Evolutionary conservation across 257 asterid species (phyloP), one percentile per base, ranked within the genome.

Genomic region (Lycium barbarum): DNA sequence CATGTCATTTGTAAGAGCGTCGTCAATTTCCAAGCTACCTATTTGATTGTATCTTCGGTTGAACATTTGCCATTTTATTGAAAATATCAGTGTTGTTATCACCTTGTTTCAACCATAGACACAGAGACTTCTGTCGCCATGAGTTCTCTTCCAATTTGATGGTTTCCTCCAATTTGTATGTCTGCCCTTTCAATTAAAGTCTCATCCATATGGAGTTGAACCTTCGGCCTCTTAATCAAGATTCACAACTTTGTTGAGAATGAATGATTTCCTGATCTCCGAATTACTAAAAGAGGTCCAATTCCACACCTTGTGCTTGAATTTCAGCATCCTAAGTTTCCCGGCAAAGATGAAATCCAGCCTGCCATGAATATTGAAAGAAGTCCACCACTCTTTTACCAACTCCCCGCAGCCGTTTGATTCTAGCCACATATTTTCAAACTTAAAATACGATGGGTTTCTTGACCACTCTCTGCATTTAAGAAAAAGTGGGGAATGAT

Each of bases 231-330:
- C 73, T 66, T 66, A 47, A 66, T 66, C 20, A 35, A 66, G 73
- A 38, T 66, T 66, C 73, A 66, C 2, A 66, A 35, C 35, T 13
- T 66, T 35, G 20, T 35, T 66, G 20, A 66, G 47, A 35, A 35
- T 66, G 47, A 66, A 66, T 33, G 47, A 13, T 66, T 66, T 66
- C 73, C 73, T 66, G 73, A 45, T 66, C 73, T 66, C 45, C 47
- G 33, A 66, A 66, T 66, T 66, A 66, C 73, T 11, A 66, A 33
- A 40, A 66, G 47, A 38, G 73, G 47, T 66, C 73, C 2, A 4
- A 33, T 35, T 12, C 73, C 20, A 35, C 6, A 33, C 45, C 72
- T 33, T 33, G 45, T 26, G 72, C 45, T 65, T 4, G 9, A 65
- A 65, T 65, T 26, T 65, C 45, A 65, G 45, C 72, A 65, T 65